Evolutionary conservation across 495 filamentous ascomycete genomes (phyloP).

Genomic region (Aspergillus steynii): DNA sequence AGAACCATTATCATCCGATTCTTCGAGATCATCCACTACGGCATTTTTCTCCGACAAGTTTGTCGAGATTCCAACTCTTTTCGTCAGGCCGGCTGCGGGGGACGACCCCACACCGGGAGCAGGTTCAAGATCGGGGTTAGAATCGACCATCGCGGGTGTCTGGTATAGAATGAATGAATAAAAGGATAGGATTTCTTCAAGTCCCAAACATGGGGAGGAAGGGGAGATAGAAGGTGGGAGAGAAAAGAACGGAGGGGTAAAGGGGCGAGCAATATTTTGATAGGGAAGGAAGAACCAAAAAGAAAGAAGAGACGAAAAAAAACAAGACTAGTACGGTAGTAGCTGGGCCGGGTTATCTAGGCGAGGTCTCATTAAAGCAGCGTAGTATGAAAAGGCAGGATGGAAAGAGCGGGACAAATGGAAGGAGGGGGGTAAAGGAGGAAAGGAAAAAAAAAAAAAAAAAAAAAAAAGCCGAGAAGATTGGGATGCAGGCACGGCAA

Average conservation of each 20-base stretch:
- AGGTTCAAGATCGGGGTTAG: conserved; percentile 7
- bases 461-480: not conserved
- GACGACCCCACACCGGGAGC: conserved; percentile 11
- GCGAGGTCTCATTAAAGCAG: not conserved
- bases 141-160: conserved; percentile 1
- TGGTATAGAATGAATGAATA: not conserved
- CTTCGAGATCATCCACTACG: conserved; percentile 18
- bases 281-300: not conserved
- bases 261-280: not conserved
- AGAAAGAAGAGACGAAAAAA: conserved; percentile 7
- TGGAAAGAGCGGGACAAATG: not conserved
- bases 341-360: not conserved
- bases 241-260: conserved; percentile 1
- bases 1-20: conserved; percentile 28
- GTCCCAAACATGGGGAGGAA: not conserved
- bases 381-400: not conserved
- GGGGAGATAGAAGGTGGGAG: not conserved
- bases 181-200: not conserved
- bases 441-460: not conserved
- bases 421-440: conserved; percentile 7
- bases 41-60: conserved; percentile 23
- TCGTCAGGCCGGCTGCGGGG: conserved; percentile 14
- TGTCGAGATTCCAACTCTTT: conserved; percentile 10
- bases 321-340: not conserved
- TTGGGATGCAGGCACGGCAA: not conserved